Evolutionary conservation across 2,329 filamentous ascomycete genomes (phyloP).

Genomic region (Diaporthe sp.): DNA sequence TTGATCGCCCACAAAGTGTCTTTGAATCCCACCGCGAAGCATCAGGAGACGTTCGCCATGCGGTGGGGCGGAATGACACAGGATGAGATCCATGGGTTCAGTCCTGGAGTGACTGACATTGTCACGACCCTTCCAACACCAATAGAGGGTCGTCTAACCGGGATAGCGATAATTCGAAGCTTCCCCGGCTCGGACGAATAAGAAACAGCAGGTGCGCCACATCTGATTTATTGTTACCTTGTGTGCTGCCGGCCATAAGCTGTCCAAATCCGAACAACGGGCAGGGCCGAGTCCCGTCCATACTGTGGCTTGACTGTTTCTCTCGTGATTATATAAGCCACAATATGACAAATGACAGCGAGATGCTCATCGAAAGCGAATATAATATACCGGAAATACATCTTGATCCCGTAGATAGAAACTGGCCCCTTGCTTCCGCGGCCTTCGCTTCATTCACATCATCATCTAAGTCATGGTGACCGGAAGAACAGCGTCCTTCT

Average conservation of each 20-base stretch:
- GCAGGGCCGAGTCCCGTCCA: not conserved
- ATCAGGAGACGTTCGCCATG: not conserved
- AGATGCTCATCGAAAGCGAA: not conserved
- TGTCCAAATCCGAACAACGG: not conserved
- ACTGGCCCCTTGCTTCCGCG: not conserved
- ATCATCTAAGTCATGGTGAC: not conserved
- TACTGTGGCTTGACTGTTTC: not conserved
- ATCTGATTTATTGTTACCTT: not conserved
- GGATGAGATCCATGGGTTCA: not conserved
- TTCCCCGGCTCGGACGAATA: not conserved
- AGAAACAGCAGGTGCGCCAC: not conserved
- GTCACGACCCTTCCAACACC: not conserved
- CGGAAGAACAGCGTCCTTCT: not conserved
- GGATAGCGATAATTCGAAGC: not conserved
- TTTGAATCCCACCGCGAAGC: not conserved
- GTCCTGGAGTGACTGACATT: not conserved
- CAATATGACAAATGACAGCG: not conserved
- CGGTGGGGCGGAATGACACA: not conserved
- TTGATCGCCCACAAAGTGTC: not conserved
- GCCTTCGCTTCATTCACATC: not conserved
- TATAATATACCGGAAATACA: not conserved
- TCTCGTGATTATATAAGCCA: not conserved
- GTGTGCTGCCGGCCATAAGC: not conserved
- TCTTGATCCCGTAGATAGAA: not conserved
- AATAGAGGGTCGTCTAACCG: not conserved